A percentile compares a stretch with the other conserved stretches of the same genome.
These are phyloP conservation scores for Ehretia macrophylla DNA, from an alignment of 257 asterid species.

Conservation along the genomic window DNA sequence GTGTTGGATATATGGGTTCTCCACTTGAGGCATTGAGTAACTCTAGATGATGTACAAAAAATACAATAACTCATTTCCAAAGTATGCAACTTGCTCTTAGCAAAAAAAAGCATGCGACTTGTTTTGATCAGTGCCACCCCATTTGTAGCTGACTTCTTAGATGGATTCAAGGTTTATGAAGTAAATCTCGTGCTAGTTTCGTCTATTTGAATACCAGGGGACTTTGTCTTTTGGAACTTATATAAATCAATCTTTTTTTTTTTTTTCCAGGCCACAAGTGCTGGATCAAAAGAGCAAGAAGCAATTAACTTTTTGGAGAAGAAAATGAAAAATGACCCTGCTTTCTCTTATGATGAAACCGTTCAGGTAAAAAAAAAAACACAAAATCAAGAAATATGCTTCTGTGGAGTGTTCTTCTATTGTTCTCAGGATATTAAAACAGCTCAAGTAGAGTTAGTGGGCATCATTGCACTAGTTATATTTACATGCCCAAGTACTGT, in stretches of 20 bases:
- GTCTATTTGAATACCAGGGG: not conserved
- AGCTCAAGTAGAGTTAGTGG: no score
- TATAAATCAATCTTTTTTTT: slow-evolving; percentile 13
- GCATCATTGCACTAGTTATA: no score
- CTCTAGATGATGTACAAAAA: no score
- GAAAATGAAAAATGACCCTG: slow-evolving; percentile 93
- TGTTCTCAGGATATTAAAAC: not conserved
- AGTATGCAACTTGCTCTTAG: no score
- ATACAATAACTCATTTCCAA: no score
- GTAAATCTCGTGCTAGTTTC: not conserved
- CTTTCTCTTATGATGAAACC: slow-evolving; percentile 85
- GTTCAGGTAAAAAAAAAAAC: slow-evolving; percentile 64
- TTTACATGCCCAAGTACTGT: no score
- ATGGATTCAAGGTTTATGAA: not conserved
- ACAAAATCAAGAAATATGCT: slow-evolving; percentile 1
- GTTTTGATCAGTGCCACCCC: no score
- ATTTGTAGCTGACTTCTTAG: no score
- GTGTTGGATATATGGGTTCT: no score
- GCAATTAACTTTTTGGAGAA: slow-evolving; percentile 90
- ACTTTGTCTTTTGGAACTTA: not conserved
- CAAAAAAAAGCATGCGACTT: no score
- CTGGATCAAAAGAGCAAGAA: slow-evolving; percentile 96
- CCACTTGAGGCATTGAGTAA: no score
- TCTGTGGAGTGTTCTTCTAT: not conserved
- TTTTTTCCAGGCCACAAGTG: slow-evolving; percentile 80